Conservation (phyloP, 2,329 filamentous ascomycete genomes). For the Cadophora sp. region DNA sequence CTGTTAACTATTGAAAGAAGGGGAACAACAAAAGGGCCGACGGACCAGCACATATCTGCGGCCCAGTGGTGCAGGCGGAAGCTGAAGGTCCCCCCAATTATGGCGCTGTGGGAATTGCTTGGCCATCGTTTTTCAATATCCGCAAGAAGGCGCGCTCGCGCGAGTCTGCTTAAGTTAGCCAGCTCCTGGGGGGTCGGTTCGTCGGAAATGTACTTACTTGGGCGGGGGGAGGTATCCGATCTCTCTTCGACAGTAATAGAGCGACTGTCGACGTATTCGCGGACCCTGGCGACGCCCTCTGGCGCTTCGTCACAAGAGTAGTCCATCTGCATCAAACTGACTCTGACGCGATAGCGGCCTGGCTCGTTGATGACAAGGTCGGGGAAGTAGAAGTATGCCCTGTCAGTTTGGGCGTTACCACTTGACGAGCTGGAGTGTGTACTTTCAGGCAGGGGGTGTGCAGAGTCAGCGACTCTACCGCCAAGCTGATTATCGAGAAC, state of each 20-base stretch:
- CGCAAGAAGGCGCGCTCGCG: slow-evolving; percentile 39
- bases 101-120: slow-evolving; percentile 33
- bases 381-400: slow-evolving; percentile 43
- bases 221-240: slow-evolving; percentile 30
- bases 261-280: slow-evolving; percentile 40
- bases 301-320: slow-evolving; percentile 34
- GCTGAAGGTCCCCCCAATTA: not conserved
- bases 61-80: not conserved
- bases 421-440: slow-evolving; percentile 18
- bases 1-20: not conserved
- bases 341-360: slow-evolving; percentile 40
- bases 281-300: slow-evolving; percentile 34
- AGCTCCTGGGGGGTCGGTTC: not conserved
- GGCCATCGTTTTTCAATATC: slow-evolving; percentile 40
- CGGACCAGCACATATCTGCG: slow-evolving; percentile 1
- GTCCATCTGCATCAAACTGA: slow-evolving; percentile 43
- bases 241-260: slow-evolving; percentile 38
- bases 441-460: slow-evolving; percentile 39
- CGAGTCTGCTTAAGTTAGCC: slow-evolving; percentile 36
- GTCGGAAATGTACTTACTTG: slow-evolving; percentile 33
- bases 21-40: not conserved
- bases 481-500: slow-evolving; percentile 37
- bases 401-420: slow-evolving; percentile 29
- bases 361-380: slow-evolving; percentile 39
- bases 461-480: slow-evolving; percentile 40